Base-by-base conservation (phyloP, 2,329 filamentous ascomycete species). In the Onygena corvina region DNA sequence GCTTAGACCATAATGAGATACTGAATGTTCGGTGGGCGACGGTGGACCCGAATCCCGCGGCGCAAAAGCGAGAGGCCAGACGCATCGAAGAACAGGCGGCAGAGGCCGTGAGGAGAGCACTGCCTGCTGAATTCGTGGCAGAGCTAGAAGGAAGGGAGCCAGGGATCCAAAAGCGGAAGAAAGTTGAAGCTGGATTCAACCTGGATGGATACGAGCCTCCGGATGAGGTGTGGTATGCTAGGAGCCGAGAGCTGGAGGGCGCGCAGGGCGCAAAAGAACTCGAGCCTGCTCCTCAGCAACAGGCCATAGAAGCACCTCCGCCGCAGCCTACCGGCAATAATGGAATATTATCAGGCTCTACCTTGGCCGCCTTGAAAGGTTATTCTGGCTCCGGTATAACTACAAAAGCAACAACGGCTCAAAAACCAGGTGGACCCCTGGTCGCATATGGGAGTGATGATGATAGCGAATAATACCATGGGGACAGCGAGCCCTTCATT, bases 21-120 rank as follows among this genome's bases (percentile, higher is more conserved):
- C 71, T 98, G 21, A 98, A 98, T 65, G 89, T 98, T 44, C 77
- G 93, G 54, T 98, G 92, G 92, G 92, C 92, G 35, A 98, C 92
- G 0, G 84, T 87, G 4, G 92, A 98, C 62, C 92, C 92, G 1
- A 98, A 98, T 58, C 92, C 92, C 0, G 82, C 92, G 72, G 88
- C 90, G 1, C 87, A 94, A 65, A 93, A 93, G 55, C 77, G 93
- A 52, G 92, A 98, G 67, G 90, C 84, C 2, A 76, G 84, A 33
- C 76, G 83, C 34, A 83, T 98, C 52, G 92, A 98, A 63, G 92
- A 98, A 62, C 92, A 98, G 65, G 92, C 92, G 1, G 92, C 92
- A 0, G 92, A 95, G 60, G 93, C 92, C 1, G 87, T 98, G 50
- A 75, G 92, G 14, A 76, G 84, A 56, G 90, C 92, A 0, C 71